phyloP scores from a whole-genome alignment of 1,284 basidiomycete species.

The Cutaneotrichosporon sp. region DNA sequence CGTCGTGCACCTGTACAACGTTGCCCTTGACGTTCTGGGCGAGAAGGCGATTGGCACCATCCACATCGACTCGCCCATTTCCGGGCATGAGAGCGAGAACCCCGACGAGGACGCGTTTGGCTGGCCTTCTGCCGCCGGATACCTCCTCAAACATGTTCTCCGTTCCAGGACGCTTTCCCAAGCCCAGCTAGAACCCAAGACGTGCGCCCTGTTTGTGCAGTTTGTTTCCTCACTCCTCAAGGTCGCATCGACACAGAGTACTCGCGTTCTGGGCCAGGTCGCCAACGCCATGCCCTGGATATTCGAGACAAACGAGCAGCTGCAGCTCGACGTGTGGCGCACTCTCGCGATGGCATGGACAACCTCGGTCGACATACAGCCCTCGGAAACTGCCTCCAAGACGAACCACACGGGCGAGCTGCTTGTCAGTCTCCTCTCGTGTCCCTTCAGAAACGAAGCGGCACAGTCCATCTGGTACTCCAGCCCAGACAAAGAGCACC shows the following conservation, averaged over 20 bases:
- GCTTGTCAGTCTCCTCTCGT: slow-evolving; percentile 36
- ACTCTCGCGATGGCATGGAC: slow-evolving; percentile 34
- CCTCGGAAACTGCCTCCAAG: slow-evolving; percentile 15
- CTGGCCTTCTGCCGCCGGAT: slow-evolving; percentile 20
- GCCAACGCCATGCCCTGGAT: slow-evolving; percentile 39
- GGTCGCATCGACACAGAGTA: slow-evolving; percentile 20
- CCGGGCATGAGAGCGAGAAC: neutral
- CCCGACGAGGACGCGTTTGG: slow-evolving; percentile 9
- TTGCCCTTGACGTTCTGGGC: slow-evolving; percentile 23
- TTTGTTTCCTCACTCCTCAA: slow-evolving; percentile 23
- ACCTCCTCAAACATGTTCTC: slow-evolving; percentile 30
- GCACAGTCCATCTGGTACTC: slow-evolving; percentile 35
- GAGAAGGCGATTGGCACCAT: slow-evolving; percentile 13
- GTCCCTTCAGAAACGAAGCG: slow-evolving; percentile 32
- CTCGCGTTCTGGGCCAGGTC: slow-evolving; percentile 36
- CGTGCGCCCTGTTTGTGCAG: slow-evolving; percentile 12
- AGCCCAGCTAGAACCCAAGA: slow-evolving; percentile 7
- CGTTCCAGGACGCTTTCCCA: slow-evolving; percentile 18
- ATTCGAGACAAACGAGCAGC: slow-evolving; percentile 28
- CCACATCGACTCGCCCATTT: slow-evolving; percentile 1
- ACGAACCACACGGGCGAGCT: slow-evolving; percentile 41
- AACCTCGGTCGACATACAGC: slow-evolving; percentile 26
- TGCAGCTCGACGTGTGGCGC: slow-evolving; percentile 39
- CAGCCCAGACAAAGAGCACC: slow-evolving; percentile 19
- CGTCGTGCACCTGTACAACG: slow-evolving; percentile 22